A percentile compares a stretch with the other conserved stretches of the same genome.
phyloP scores from a whole-genome alignment of 257 asterid species.

The Capsicum baccatum region DNA sequence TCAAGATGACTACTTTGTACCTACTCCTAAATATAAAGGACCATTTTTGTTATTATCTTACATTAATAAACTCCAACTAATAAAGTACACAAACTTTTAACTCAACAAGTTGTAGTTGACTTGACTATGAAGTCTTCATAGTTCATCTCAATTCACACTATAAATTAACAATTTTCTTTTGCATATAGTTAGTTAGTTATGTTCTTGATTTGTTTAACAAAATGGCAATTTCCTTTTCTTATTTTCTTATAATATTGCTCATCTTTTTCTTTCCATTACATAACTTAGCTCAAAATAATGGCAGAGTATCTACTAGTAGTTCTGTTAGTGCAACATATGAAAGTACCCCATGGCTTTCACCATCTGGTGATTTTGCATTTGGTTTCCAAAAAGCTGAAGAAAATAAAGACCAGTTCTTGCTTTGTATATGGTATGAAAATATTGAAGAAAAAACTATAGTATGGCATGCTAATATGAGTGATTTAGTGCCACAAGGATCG shows the following conservation, averaged over 20 bases:
- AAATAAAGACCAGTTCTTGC: constrained; percentile 40
- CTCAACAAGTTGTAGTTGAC: background rate
- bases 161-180: background rate
- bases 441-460: constrained; percentile 51
- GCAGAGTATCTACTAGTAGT: background rate
- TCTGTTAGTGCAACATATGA: background rate
- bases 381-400: constrained; percentile 51
- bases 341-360: constrained; percentile 63
- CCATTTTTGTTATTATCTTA: no score
- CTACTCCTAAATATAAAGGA: no score
- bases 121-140: background rate
- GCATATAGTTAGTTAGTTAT: background rate
- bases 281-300: constrained; percentile 39
- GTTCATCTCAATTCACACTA: background rate
- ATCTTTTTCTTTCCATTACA: constrained; percentile 15
- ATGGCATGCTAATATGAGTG: constrained; percentile 49
- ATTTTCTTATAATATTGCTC: constrained; percentile 23
- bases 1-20: no score
- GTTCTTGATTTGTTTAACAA: background rate
- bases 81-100: no score
- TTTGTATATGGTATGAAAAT: constrained; percentile 61
- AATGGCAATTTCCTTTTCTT: background rate
- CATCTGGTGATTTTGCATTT: constrained; percentile 60
- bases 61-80: no score
- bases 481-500: constrained; percentile 54